Conservation (phyloP, 768 basidiomycete species). For the Cystobasidium tubakii region DNA sequence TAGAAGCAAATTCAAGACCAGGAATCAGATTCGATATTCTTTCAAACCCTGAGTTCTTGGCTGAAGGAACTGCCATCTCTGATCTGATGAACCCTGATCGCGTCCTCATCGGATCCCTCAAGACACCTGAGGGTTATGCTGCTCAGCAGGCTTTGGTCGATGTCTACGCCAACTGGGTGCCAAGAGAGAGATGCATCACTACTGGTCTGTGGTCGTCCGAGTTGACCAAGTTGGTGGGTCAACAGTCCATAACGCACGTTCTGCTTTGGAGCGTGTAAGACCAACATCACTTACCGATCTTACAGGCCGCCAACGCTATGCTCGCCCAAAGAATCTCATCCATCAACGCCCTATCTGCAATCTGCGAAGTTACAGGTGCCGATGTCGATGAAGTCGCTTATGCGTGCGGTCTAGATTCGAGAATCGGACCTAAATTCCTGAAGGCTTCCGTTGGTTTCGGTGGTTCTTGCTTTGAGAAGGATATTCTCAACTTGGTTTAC, state of each 20-base stretch:
- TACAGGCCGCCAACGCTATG: constrained; percentile 91
- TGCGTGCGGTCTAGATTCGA: constrained; percentile 86
- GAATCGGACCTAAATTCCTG: constrained; percentile 91
- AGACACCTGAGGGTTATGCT: constrained; percentile 73
- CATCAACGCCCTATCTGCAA: constrained; percentile 93
- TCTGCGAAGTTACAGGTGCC: constrained; percentile 97
- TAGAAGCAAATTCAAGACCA: constrained; percentile 93
- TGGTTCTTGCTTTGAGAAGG: constrained; percentile 99
- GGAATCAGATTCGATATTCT: constrained; percentile 92
- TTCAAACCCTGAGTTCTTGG: constrained; percentile 98
- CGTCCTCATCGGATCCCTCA: constrained; percentile 92
- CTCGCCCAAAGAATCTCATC: constrained; percentile 98
- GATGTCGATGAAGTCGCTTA: constrained; percentile 96
- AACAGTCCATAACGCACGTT: too few relatives aligned
- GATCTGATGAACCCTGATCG: constrained; percentile 88
- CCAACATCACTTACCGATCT: too few relatives aligned
- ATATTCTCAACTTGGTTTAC: constrained; percentile 98
- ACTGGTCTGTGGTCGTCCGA: constrained; percentile 99
- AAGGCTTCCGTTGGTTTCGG: constrained; percentile 94
- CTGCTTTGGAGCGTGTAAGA: too few relatives aligned
- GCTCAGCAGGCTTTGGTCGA: constrained; percentile 69
- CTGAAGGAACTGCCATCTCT: constrained; percentile 89
- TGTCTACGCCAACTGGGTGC: constrained; percentile 96
- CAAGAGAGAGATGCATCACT: constrained; percentile 72
- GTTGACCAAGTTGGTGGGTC: constrained; percentile 71